Conservation (phyloP, 2,329 filamentous ascomycete species). For the Dactylellina haptotyla region DNA sequence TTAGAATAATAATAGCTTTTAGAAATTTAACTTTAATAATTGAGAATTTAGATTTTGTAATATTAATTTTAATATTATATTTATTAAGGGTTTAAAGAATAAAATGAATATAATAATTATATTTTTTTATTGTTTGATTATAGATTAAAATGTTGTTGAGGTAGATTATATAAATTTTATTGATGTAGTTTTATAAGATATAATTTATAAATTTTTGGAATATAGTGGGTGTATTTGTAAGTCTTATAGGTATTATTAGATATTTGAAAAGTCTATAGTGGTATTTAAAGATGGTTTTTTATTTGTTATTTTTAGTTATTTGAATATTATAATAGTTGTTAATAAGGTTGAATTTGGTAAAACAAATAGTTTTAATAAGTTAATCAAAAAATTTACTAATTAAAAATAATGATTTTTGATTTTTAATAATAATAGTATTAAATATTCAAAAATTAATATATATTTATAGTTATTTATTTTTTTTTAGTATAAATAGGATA, state of each 20-base stretch:
- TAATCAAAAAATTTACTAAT: conserved; percentile 1
- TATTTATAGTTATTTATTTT: neutral
- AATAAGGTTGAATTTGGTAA: conserved; percentile 10
- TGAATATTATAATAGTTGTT: conserved; percentile 13
- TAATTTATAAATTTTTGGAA: conserved; percentile 1
- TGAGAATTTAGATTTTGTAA: neutral
- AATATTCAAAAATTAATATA: neutral
- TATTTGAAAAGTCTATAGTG: conserved; percentile 7
- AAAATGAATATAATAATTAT: neutral
- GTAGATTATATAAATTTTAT: conserved; percentile 15
- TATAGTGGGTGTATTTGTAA: conserved; percentile 1
- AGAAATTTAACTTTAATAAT: too few species aligned
- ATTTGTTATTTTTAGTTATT: neutral
- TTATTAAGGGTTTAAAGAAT: neutral
- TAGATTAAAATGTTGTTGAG: neutral
- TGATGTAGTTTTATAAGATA: conserved; percentile 4
- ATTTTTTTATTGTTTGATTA: neutral
- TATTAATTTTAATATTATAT: neutral
- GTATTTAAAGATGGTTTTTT: neutral
- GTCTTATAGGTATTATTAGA: neutral
- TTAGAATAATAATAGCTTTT: neutral
- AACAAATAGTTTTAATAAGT: neutral
- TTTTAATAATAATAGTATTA: neutral
- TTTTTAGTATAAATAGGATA: conserved; percentile 1
- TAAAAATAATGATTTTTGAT: neutral